These are phyloP conservation scores for Gremmenia infestans DNA, from an alignment of 2,329 filamentous ascomycete genomes.

Conservation along the genomic window DNA sequence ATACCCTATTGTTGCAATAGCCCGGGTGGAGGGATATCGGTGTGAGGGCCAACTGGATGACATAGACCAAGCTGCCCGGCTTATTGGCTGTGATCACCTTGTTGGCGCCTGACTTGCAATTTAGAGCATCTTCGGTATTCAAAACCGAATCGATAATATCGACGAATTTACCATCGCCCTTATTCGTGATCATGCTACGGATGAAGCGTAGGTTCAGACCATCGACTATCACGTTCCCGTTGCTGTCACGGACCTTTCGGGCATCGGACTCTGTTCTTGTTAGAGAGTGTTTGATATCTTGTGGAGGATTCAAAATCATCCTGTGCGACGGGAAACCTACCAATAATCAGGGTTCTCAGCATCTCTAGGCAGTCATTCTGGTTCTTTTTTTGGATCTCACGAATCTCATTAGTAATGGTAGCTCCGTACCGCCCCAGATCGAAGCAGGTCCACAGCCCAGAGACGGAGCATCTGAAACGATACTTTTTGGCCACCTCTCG, in stretches of 20 bases:
- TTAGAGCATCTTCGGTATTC: slow-evolving; percentile 13
- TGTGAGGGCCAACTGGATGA: slow-evolving; percentile 28
- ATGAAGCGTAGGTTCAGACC: slow-evolving; percentile 24
- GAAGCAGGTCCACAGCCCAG: slow-evolving; percentile 21
- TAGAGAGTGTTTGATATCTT: neutral
- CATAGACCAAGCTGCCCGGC: slow-evolving; percentile 12
- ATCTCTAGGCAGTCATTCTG: slow-evolving; percentile 35
- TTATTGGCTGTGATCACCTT: slow-evolving; percentile 9
- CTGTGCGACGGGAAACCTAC: slow-evolving; percentile 29
- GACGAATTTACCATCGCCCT: slow-evolving; percentile 6
- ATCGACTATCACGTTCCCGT: slow-evolving; percentile 31
- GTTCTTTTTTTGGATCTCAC: slow-evolving; percentile 7
- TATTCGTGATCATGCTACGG: slow-evolving; percentile 11
- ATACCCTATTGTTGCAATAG: slow-evolving; percentile 16
- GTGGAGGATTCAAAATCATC: neutral
- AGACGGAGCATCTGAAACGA: slow-evolving; percentile 34
- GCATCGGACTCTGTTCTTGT: slow-evolving; percentile 25
- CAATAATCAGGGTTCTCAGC: slow-evolving; percentile 39
- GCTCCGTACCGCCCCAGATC: slow-evolving; percentile 24
- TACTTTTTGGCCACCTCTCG: slow-evolving; percentile 26
- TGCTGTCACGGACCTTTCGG: slow-evolving; percentile 1
- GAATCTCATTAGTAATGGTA: slow-evolving; percentile 3
- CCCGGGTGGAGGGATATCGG: slow-evolving; percentile 25
- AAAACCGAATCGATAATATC: slow-evolving; percentile 27
- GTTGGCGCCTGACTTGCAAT: neutral